phyloP scores from a whole-genome alignment of 495 filamentous ascomycete genomes.

The Mytilinidion resinicola region DNA sequence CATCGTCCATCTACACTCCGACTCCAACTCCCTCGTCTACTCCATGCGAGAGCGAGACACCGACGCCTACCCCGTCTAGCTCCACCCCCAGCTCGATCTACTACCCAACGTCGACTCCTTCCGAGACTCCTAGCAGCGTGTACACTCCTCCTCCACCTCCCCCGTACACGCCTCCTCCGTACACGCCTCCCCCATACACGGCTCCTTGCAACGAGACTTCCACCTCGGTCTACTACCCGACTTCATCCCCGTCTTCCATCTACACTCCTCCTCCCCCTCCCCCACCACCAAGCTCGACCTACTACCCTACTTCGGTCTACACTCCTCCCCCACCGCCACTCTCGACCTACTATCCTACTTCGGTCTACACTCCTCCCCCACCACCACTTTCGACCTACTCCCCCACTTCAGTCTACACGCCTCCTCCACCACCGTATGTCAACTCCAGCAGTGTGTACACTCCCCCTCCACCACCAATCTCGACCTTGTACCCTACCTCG shows the following conservation, averaged over 20 bases:
- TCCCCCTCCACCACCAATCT: slow-evolving; percentile 6
- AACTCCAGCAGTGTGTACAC: slow-evolving; percentile 6
- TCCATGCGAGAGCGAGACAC: not conserved
- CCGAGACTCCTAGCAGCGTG: not conserved
- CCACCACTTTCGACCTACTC: not conserved
- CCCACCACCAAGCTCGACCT: not conserved
- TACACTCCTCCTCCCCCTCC: not conserved
- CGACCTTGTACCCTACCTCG: not conserved
- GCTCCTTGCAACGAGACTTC: too few relatives aligned
- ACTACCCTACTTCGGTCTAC: not conserved
- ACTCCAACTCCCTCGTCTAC: not conserved
- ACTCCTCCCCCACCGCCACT: slow-evolving; percentile 4
- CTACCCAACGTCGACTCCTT: not conserved
- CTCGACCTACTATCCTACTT: not conserved
- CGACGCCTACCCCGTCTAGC: slow-evolving; percentile 5
- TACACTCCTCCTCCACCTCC: slow-evolving; percentile 9
- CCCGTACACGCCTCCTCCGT: too few relatives aligned
- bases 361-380: slow-evolving; percentile 11
- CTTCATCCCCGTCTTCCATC: slow-evolving; percentile 4
- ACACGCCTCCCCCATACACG: too few relatives aligned
- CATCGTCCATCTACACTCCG: not conserved
- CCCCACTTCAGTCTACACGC: not conserved
- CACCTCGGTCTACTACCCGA: not conserved
- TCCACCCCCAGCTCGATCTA: not conserved
- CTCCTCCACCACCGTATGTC: not conserved